Base-by-base conservation (phyloP, 2,329 filamentous ascomycete species). In the Sclerotinia subarctica region DNA sequence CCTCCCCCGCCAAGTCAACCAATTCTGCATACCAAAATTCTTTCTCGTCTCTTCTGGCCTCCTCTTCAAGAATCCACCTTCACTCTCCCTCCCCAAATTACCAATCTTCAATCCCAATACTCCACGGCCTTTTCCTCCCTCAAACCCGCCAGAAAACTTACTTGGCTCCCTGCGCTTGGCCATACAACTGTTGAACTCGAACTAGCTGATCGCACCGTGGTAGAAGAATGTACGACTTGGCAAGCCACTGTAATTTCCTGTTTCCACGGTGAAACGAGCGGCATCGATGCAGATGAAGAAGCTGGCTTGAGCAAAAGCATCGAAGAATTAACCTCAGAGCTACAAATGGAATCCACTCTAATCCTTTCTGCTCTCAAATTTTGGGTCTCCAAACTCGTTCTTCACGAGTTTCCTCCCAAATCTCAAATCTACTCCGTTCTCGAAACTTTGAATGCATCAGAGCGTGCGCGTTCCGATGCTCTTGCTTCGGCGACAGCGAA, bases 11-110 rank as follows among this genome's bases (percentile, higher is more conserved):
- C 79, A 47, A 77, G 71, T 60, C 70, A 75, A 64, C 78, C 82
- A 2, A 79, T 84, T 19, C 62, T 92, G 65, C 90, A 94, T 74
- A 88, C 93, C 42, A 94, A 95, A 77, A 94, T 98, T 64, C 82
- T 98, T 6, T 97, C 94, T 0, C 88, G 93, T 29, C 88, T 97
- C 70, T 99, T 96, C 82, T 99, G 95, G 95, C 95, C 95, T 0
- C 85, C 88, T 13, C 82, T 97, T 29, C 86, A 91, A 62, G 85
- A 88, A 69, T 90, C 92, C 68, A 82, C 83, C 3, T 93, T 93
- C 76, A 77, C 80, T 29, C 81, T 93, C 3, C 92, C 92, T 0
- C 69, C 78, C 0, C 81, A 82, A 2, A 85, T 93, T 56, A 76
- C 78, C 2, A 78, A 83, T 5, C 80, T 91, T 42, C 92, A 96